A percentile compares a stretch with the other conserved stretches of the same genome.
These are phyloP conservation scores for Quercus rubra DNA, from an alignment of 306 rosid species.

Conservation along the genomic window DNA sequence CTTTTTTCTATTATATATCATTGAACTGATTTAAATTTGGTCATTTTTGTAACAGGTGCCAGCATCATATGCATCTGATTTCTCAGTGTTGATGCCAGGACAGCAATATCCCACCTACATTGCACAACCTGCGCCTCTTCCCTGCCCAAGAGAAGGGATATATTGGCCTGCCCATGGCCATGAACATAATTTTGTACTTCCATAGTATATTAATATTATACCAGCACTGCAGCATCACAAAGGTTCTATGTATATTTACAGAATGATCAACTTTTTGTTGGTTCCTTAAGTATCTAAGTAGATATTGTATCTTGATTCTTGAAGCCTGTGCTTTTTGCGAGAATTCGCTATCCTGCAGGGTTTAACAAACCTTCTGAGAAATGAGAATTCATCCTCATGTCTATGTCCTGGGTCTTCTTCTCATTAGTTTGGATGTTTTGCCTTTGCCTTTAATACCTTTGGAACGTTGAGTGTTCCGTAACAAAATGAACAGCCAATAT, in stretches of 20 bases:
- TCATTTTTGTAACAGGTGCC: constrained; percentile 41
- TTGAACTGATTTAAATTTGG: background rate
- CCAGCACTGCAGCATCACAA: constrained; percentile 5
- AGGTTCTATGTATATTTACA: constrained; percentile 24
- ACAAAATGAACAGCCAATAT: background rate
- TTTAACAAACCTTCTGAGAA: background rate
- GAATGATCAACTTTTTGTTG: constrained; percentile 1
- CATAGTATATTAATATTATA: constrained; percentile 25
- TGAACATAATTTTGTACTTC: constrained; percentile 45
- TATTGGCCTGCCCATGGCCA: constrained; percentile 85
- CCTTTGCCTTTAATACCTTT: background rate
- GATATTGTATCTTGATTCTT: constrained; percentile 4
- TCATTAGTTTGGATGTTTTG: background rate
- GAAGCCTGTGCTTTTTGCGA: background rate
- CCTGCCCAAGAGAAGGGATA: constrained; percentile 67
- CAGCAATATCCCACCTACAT: constrained; percentile 76
- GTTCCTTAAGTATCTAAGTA: background rate
- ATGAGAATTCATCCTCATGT: background rate
- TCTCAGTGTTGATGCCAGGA: constrained; percentile 92
- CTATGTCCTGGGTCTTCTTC: background rate
- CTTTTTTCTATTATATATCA: background rate
- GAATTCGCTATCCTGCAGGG: constrained; percentile 3
- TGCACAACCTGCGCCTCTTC: constrained; percentile 88
- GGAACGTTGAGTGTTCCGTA: background rate
- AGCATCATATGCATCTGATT: constrained; percentile 51